phyloP scores from a whole-genome alignment of 192 early-diverging fungal species.

The Haplosporangium gracile region DNA sequence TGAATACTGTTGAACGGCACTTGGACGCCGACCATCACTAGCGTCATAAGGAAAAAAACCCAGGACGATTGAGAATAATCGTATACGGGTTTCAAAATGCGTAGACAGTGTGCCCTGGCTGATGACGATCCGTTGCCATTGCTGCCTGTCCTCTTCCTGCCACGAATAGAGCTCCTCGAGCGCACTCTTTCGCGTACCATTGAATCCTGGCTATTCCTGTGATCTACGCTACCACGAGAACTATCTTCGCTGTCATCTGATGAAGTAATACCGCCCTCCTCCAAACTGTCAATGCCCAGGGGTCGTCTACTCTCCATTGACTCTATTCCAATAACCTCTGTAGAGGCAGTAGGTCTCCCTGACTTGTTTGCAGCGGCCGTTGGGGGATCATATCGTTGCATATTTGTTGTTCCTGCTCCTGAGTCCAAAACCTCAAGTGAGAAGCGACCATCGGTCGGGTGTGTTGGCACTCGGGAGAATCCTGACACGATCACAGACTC shows the following conservation, averaged over 20 bases:
- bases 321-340: slow-evolving; percentile 29
- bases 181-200: neutral
- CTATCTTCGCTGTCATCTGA: neutral
- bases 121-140: neutral
- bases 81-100: neutral
- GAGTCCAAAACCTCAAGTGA: slow-evolving; percentile 1
- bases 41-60: slow-evolving; percentile 64
- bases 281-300: neutral
- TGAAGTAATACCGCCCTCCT: neutral
- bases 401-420: neutral
- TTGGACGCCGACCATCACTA: slow-evolving; percentile 64
- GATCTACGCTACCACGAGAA: neutral
- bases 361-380: neutral
- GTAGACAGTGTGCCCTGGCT: neutral
- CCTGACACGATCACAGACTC: slow-evolving; percentile 28
- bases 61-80: slow-evolving; percentile 61
- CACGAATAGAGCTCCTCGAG: neutral
- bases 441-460: slow-evolving; percentile 6
- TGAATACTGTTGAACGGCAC: slow-evolving; percentile 76
- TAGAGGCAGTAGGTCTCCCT: neutral
- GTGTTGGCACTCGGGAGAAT: slow-evolving; percentile 37
- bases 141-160: neutral
- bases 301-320: neutral
- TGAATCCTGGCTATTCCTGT: neutral
- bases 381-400: slow-evolving; percentile 16